Conservation (phyloP, 2,329 filamentous ascomycete species). For the Colletotrichum godetiae region DNA sequence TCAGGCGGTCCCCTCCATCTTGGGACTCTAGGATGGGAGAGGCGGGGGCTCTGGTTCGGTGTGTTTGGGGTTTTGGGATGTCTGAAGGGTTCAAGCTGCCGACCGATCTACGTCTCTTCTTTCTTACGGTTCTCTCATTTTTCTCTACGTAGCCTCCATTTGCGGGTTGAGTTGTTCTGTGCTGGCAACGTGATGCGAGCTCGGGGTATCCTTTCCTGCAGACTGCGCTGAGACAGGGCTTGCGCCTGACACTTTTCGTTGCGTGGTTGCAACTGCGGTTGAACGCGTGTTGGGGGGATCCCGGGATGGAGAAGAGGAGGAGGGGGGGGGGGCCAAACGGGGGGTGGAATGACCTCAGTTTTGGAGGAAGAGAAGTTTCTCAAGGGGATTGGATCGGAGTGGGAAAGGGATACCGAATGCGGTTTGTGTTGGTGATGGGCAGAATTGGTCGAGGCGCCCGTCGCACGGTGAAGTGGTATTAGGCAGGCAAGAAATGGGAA, state of each 20-base stretch:
- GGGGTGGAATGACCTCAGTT: background rate
- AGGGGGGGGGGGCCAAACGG: background rate
- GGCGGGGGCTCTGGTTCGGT: conserved; percentile 9
- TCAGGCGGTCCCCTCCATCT: conserved; percentile 20
- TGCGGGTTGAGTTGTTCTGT: background rate
- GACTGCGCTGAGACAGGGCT: conserved; percentile 22
- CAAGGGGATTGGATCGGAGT: background rate
- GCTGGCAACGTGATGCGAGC: conserved; percentile 24
- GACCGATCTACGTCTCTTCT: conserved; percentile 3
- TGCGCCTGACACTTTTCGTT: conserved; percentile 23
- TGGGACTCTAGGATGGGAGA: background rate
- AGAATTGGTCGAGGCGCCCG: background rate
- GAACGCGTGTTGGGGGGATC: background rate
- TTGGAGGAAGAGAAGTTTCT: background rate
- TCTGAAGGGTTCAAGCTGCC: background rate
- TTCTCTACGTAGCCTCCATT: background rate
- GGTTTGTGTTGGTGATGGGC: conserved; percentile 9
- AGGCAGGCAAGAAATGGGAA: background rate
- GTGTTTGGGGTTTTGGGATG: background rate
- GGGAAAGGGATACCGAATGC: background rate
- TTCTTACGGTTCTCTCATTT: background rate
- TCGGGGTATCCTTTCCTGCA: conserved; percentile 26
- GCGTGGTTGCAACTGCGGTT: background rate
- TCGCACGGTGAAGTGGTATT: conserved; percentile 5
- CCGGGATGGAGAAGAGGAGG: background rate